Base-by-base conservation (phyloP, 1,284 basidiomycete species). In the Leccinum proliferum region DNA sequence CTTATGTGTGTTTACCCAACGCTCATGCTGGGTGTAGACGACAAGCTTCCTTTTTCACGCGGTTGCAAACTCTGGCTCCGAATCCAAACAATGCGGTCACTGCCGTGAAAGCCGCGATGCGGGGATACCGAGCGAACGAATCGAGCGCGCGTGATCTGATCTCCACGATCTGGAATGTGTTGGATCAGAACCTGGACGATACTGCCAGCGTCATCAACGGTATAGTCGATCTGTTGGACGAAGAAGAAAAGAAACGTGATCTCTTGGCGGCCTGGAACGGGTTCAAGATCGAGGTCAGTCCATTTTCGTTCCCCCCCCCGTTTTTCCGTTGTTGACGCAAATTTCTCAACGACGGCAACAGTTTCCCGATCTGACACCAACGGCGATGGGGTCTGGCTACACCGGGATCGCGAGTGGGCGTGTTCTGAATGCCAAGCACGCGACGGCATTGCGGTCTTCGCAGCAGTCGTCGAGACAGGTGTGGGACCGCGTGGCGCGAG, bases 401-500 rank as follows among this genome's bases (percentile, higher is more conserved):
- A 87, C 92, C 0, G 89, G 87, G 0, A 90, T 94, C 63, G 81
- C 92, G 2, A 86, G 87, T 41, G 93, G 92, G 2, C 86, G 90
- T 4, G 87, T 95, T 32, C 80, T 96, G 62, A 93, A 90, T 68
- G 90, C 89, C 48, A 96, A 96, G 73, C 85, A 90, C 60, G 83
- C 86, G 0, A 89, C 89, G 0, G 78, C 84, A 0, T 79, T 85
- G 0, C 83, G 83, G 2, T 81, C 83, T 1, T 79, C 83, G 15
- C 74, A 79, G n/a, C 80, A 81, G 62, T 82, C 85, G 4, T 85
- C 86, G 1, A 78, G 84, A 57, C 83, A 87, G 64, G 84, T 97
- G 0, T 94, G 86, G 88, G 93, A 93, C 67, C 87, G 93, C 29
- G 94, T 97, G 48, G 94, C 93, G 21, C 85, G 86, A 61, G 94